Evolutionary conservation across 2,329 filamentous ascomycete genomes (phyloP).

Genomic region (Ascomycota sp.): DNA sequence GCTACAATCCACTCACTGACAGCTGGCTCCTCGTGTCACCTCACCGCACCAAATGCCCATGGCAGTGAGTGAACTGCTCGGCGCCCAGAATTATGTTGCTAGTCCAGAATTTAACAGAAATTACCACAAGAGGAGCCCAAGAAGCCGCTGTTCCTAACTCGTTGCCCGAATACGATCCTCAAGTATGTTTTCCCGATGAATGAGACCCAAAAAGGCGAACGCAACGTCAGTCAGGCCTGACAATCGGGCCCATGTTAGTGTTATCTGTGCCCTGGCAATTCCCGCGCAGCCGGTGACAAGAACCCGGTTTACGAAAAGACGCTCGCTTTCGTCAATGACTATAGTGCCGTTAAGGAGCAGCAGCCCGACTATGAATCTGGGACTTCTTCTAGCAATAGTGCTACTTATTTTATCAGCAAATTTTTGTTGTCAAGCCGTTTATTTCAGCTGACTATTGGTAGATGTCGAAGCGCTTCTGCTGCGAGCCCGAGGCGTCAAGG

Average conservation of each 20-base stretch:
- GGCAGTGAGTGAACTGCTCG: conserved; percentile 46
- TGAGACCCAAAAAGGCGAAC: conserved; percentile 36
- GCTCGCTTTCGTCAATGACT: conserved; percentile 94
- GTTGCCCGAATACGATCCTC: conserved; percentile 68
- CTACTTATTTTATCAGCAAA: too few species aligned
- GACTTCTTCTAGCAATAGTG: conserved; percentile 15
- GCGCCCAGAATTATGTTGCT: background rate
- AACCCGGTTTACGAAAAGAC: conserved; percentile 78
- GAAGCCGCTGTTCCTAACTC: conserved; percentile 47
- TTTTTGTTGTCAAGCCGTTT: too few species aligned
- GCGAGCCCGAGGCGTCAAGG: conserved; percentile 67
- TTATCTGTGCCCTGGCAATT: conserved; percentile 85
- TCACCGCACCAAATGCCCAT: conserved; percentile 88
- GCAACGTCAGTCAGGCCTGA: background rate
- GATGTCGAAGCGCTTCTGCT: conserved; percentile 59
- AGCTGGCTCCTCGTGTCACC: conserved; percentile 90
- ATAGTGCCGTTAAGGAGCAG: conserved; percentile 85
- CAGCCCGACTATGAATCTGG: conserved; percentile 54
- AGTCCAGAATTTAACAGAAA: background rate
- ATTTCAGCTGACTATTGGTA: too few species aligned
- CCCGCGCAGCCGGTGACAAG: conserved; percentile 63
- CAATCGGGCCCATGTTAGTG: conserved; percentile 45
- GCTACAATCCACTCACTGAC: conserved; percentile 79
- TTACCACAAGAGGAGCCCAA: conserved; percentile 46
- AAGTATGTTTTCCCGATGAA: too few species aligned